These are phyloP conservation scores for Mangifera indica DNA, from an alignment of 345 rosid genomes.

Conservation along the genomic window DNA sequence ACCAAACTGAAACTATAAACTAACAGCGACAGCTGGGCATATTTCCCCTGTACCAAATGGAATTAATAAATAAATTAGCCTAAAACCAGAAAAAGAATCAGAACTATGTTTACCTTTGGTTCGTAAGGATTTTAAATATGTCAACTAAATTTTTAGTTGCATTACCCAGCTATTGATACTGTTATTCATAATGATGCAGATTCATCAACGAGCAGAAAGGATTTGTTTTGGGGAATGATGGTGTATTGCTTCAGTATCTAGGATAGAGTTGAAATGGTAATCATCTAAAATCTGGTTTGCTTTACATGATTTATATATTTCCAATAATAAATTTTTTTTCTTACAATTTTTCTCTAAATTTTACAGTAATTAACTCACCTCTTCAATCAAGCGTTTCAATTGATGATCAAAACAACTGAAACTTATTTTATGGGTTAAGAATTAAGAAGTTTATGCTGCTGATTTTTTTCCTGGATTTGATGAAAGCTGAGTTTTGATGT, in stretches of 20 bases:
- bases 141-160: neutral
- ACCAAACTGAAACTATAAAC: neutral
- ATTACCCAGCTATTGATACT: constrained; percentile 10
- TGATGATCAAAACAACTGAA: too few species aligned
- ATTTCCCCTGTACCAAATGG: constrained; percentile 7
- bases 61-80: neutral
- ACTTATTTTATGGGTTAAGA: neutral
- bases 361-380: neutral
- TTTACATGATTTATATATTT: neutral
- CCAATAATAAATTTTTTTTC: neutral
- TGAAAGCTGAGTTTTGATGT: neutral
- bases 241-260: constrained; percentile 91
- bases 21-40: neutral
- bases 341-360: neutral
- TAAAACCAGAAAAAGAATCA: neutral
- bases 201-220: constrained; percentile 81
- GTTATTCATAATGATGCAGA: constrained; percentile 34
- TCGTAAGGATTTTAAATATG: neutral
- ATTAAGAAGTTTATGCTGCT: neutral
- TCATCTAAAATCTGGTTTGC: neutral
- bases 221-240: constrained; percentile 84
- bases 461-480: neutral
- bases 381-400: neutral
- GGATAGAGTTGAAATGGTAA: constrained; percentile 47
- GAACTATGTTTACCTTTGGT: neutral